Conservation (phyloP, 257 asterid species). For the Capsicum baccatum region DNA sequence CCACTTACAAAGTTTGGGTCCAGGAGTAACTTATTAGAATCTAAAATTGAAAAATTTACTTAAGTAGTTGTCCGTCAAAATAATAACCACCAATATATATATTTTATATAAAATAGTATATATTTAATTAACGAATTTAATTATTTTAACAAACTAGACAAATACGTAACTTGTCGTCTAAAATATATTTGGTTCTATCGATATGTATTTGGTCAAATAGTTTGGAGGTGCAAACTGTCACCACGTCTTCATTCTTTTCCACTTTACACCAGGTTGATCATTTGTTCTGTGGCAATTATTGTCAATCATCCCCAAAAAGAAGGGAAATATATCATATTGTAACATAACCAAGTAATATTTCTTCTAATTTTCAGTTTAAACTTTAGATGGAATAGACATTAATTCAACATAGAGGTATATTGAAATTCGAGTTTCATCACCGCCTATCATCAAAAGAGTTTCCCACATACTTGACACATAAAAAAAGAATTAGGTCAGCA, state of each 20-base stretch:
- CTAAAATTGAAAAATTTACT: too few relatives aligned
- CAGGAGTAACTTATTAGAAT: too few relatives aligned
- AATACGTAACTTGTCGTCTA: background rate
- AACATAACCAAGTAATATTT: background rate
- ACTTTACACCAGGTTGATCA: background rate
- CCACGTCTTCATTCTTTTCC: background rate
- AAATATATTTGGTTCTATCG: background rate
- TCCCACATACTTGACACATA: fast-evolving
- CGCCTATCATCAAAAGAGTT: background rate
- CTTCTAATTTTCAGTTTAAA: background rate
- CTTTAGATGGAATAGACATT: background rate
- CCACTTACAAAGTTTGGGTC: too few relatives aligned
- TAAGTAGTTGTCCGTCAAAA: too few relatives aligned
- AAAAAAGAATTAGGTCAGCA: background rate
- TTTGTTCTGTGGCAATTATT: background rate
- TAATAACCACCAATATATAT: too few relatives aligned
- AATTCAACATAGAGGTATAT: too few relatives aligned
- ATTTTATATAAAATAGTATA: too few relatives aligned
- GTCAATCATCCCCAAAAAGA: background rate
- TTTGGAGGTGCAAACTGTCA: constrained; percentile 10
- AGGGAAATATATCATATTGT: background rate
- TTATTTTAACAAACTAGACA: background rate
- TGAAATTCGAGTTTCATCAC: background rate
- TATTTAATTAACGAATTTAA: too few relatives aligned
- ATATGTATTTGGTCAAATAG: background rate